These are phyloP conservation scores for Poronia punctata DNA, from an alignment of 495 filamentous ascomycete genomes.

Conservation along the genomic window DNA sequence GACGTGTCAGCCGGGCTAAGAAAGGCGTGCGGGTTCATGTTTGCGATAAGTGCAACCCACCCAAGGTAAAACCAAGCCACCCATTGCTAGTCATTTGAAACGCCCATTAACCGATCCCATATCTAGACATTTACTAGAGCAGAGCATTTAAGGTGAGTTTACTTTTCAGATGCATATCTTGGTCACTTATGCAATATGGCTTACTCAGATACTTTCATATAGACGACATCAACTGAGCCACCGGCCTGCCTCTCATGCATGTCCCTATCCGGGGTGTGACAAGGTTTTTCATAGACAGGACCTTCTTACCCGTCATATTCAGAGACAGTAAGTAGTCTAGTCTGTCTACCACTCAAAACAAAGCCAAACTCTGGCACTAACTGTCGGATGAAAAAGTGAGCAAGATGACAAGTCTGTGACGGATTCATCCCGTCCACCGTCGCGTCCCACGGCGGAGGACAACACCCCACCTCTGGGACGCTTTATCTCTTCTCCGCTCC, in stretches of 20 bases:
- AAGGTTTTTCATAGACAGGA: slow-evolving; percentile 65
- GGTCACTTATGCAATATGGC: background rate
- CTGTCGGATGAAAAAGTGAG: slow-evolving; percentile 26
- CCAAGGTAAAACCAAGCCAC: slow-evolving; percentile 46
- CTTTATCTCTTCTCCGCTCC: slow-evolving; percentile 6
- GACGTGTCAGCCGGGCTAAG: slow-evolving; percentile 73
- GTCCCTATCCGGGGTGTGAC: slow-evolving; percentile 56
- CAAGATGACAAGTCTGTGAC: slow-evolving; percentile 30
- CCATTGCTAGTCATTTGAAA: background rate
- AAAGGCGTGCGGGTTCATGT: slow-evolving; percentile 75
- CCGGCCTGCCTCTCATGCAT: slow-evolving; percentile 60
- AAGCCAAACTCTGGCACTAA: background rate
- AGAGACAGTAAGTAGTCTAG: slow-evolving; percentile 64
- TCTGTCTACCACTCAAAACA: background rate
- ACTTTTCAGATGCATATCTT: too few species aligned
- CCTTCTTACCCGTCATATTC: slow-evolving; percentile 69
- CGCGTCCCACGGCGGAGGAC: slow-evolving; percentile 9
- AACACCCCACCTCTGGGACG: slow-evolving; percentile 4
- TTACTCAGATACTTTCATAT: slow-evolving; percentile 14
- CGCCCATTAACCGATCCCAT: slow-evolving; percentile 2
- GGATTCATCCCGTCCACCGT: slow-evolving; percentile 14
- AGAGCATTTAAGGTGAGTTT: slow-evolving; percentile 75
- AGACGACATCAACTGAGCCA: slow-evolving; percentile 88
- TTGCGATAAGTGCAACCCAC: slow-evolving; percentile 56
- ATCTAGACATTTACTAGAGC: slow-evolving; percentile 71